Percentiles rank a stretch among this genome's conserved stretches.
Evolutionary conservation across 139 green algal species (phyloP).

Genomic region (Desmodesmus armatus): DNA sequence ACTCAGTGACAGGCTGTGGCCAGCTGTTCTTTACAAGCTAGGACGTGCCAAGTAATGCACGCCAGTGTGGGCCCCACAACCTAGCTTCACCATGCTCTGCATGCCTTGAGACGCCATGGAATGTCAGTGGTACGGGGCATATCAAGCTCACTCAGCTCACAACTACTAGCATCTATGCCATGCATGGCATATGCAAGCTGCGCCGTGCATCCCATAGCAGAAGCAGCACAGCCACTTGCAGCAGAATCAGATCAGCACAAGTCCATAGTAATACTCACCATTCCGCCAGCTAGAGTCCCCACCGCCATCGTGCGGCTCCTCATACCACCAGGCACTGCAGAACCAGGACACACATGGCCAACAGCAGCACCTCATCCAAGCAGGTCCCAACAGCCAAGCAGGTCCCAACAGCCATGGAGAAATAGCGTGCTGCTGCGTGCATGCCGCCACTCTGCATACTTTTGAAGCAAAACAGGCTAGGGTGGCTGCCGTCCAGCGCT

Average conservation of each 20-base stretch:
- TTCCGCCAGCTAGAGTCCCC: not conserved
- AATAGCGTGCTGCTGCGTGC: not conserved
- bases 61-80: not conserved
- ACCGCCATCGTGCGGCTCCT: slow-evolving; percentile 1
- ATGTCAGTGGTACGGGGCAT: not conserved
- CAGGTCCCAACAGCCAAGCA: not conserved
- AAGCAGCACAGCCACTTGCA: not conserved
- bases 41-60: not conserved
- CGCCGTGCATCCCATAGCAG: not conserved
- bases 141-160: not conserved
- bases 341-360: not conserved
- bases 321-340: slow-evolving; percentile 23
- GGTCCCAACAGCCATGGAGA: not conserved
- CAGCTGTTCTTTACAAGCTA: no score
- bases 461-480: not conserved
- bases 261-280: not conserved
- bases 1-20: no score
- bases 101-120: not conserved
- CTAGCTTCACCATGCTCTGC: not conserved
- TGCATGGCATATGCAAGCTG: not conserved
- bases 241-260: not conserved
- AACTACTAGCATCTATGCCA: not conserved
- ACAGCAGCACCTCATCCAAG: not conserved
- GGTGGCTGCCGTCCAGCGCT: not conserved
- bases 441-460: not conserved